Conservation (phyloP, 257 asterid species). For the Jacaranda copaia region DNA sequence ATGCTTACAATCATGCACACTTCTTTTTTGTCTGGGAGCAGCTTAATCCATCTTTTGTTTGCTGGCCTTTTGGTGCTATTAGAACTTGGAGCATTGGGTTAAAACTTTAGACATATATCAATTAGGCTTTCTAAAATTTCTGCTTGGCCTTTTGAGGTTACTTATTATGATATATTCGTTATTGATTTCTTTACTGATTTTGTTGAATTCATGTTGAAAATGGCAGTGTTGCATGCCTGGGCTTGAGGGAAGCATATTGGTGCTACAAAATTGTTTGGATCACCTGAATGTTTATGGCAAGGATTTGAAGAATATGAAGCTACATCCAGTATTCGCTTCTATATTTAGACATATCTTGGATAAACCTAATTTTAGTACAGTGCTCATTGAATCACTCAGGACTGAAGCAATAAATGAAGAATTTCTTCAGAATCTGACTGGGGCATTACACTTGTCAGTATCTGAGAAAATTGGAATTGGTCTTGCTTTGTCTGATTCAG, state of each 20-base stretch:
- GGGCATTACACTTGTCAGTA: constrained; percentile 60
- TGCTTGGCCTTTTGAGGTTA: constrained; percentile 4
- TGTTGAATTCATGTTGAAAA: constrained; percentile 33
- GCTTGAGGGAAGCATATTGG: constrained; percentile 74
- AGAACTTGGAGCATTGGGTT: background rate
- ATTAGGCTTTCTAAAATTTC: background rate
- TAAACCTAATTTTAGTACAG: constrained; percentile 81
- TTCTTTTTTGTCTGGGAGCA: too few relatives aligned
- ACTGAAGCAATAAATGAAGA: constrained; percentile 64
- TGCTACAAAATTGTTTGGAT: constrained; percentile 76
- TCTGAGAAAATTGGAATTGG: constrained; percentile 86
- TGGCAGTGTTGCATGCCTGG: constrained; percentile 70
- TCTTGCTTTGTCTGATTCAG: constrained; percentile 86
- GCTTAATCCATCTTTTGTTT: too few relatives aligned
- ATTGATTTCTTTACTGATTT: constrained; percentile 20
- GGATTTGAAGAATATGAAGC: constrained; percentile 66
- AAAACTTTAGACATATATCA: background rate
- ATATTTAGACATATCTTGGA: constrained; percentile 74
- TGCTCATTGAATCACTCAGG: constrained; percentile 70
- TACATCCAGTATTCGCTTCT: constrained; percentile 71
- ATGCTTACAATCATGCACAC: too few relatives aligned
- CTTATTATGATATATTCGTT: constrained; percentile 4
- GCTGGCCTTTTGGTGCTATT: too few relatives aligned
- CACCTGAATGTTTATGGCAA: constrained; percentile 61
- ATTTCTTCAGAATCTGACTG: constrained; percentile 70